These are phyloP conservation scores for Pseudevernia furfuracea DNA, from an alignment of 495 filamentous ascomycete species.

Conservation along the genomic window DNA sequence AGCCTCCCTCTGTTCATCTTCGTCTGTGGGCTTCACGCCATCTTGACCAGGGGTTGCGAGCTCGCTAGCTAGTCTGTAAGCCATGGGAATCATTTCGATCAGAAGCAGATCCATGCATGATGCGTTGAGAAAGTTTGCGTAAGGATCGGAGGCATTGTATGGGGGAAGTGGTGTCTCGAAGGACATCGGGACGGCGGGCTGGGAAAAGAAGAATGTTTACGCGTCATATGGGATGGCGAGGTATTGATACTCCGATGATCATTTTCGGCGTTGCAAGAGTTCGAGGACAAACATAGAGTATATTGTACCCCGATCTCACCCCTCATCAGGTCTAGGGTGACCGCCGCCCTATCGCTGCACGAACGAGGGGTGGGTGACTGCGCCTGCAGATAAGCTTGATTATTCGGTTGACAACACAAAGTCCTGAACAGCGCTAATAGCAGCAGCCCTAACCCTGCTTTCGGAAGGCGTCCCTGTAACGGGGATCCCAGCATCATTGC, in stretches of 20 bases:
- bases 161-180: slow-evolving; percentile 63
- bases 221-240: slow-evolving; percentile 12
- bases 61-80: slow-evolving; percentile 61
- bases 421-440: too few relatives aligned
- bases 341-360: too few relatives aligned
- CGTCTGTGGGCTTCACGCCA: slow-evolving; percentile 48
- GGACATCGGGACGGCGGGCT: slow-evolving; percentile 50
- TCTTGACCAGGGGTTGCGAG: slow-evolving; percentile 28
- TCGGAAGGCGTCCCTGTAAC: too few relatives aligned
- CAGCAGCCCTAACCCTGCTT: too few relatives aligned
- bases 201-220: background rate
- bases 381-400: too few relatives aligned
- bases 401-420: too few relatives aligned
- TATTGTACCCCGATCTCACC: too few relatives aligned
- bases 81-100: slow-evolving; percentile 93
- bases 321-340: too few relatives aligned
- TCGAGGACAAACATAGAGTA: too few relatives aligned
- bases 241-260: background rate
- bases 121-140: slow-evolving; percentile 65
- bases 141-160: slow-evolving; percentile 67
- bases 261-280: too few relatives aligned
- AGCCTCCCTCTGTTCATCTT: slow-evolving; percentile 72
- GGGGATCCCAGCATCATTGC: too few relatives aligned
- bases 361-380: too few relatives aligned
- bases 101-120: slow-evolving; percentile 87